Percentiles rank a stretch among this genome's conserved stretches.
phyloP scores from a whole-genome alignment of 1,284 basidiomycete genomes.

The Dichomitus squalens region DNA sequence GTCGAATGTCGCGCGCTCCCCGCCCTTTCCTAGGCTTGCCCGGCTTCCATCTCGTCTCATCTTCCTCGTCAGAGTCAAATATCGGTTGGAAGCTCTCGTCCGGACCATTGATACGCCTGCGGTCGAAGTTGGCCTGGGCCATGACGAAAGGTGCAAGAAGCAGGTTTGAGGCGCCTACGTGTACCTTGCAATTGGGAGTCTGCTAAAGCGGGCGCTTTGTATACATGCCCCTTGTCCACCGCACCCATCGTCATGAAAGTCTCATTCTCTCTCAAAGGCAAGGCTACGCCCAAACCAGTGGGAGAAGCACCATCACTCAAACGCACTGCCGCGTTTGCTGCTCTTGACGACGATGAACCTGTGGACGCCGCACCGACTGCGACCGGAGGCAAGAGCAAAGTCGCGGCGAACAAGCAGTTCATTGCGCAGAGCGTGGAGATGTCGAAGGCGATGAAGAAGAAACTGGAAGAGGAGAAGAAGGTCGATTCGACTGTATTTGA shows the following conservation, averaged over 20 bases:
- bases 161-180: not conserved
- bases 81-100: constrained; percentile 75
- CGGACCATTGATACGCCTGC: constrained; percentile 87
- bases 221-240: not conserved
- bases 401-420: constrained; percentile 51
- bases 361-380: constrained; percentile 51
- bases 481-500: constrained; percentile 89
- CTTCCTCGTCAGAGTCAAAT: constrained; percentile 50
- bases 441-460: constrained; percentile 63
- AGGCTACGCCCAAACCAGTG: constrained; percentile 41
- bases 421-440: constrained; percentile 59
- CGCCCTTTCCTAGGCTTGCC: constrained; percentile 53
- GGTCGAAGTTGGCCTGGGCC: constrained; percentile 63
- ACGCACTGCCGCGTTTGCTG: constrained; percentile 61
- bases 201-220: constrained; percentile 5
- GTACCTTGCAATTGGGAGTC: not conserved
- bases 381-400: constrained; percentile 40
- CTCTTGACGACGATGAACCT: constrained; percentile 63
- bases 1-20: constrained; percentile 66
- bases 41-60: constrained; percentile 25
- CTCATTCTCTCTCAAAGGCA: constrained; percentile 71
- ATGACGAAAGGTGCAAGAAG: constrained; percentile 17
- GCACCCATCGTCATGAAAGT: constrained; percentile 63
- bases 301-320: constrained; percentile 58
- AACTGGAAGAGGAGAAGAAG: constrained; percentile 75